Base-by-base conservation (phyloP, 306 rosid species). In the Cucurbita moschata region DNA sequence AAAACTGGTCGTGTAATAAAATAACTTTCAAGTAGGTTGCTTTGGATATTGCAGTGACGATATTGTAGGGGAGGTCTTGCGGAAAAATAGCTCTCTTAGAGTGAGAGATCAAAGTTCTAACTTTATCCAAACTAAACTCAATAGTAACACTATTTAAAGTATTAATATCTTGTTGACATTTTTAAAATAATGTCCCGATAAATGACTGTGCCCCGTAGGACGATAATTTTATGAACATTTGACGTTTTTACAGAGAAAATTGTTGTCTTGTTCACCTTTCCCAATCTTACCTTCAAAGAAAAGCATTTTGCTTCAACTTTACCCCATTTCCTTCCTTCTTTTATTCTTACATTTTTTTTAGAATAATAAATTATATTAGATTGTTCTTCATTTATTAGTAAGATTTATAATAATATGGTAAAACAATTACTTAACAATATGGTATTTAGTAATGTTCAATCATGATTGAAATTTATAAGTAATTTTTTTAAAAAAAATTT, bases 231-330 rank as follows among this genome's bases (percentile, higher is more conserved):
- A 14, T 16, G 67, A 7, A 8, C 9, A n/a, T n/a, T n/a, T n/a
- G n/a, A n/a, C n/a, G n/a, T 64, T 40, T 18, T 16, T 64, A 10
- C 12, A 0, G 10, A 42, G n/a, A 10, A 65, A 43, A 42, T 11
- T 19, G 39, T 11, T 64, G 35, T 44, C 39, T 19, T 1, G 5
- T 44, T 43, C 72, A 66, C 37, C 54, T 66, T 66, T 66, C 4
- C 12, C 23, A 21, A 68, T 68, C 43, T 26, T 68, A 68, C 23
- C 43, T 47, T 47, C 21, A 13, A 68, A 68, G 7, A 53, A 43
- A 5, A 10, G 10, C 72, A 44, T 66, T 44, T 68, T 67, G 73
- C 73, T 68, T 68, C 73, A 23, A 47, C 57, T 47, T 68, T 68
- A 68, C 73, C 57, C 39, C n/a, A 46, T 42, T 66, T 47, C 13